A percentile compares a stretch with the other conserved stretches of the same genome.
Conservation (phyloP, 2,329 filamentous ascomycete species). For the Lasiodiplodia theobromae region DNA sequence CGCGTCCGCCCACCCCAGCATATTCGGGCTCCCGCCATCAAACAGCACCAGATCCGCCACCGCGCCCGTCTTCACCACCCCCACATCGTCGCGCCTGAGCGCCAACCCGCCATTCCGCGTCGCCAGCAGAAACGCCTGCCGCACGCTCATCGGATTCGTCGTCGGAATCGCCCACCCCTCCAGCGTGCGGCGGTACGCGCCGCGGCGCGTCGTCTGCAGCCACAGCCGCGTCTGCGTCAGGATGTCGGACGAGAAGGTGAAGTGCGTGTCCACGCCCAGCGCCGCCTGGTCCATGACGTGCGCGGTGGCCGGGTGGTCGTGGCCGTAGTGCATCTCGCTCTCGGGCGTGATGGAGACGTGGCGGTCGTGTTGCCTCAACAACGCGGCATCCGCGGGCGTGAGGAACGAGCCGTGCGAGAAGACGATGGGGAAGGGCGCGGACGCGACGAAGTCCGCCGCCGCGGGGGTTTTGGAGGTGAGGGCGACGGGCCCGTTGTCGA, state of each 20-base stretch:
- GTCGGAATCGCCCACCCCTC: slow-evolving; percentile 52
- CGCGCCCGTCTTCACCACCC: slow-evolving; percentile 58
- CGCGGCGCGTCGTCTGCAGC: slow-evolving; percentile 56
- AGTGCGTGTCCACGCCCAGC: slow-evolving; percentile 63
- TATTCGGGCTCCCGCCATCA: slow-evolving; percentile 56
- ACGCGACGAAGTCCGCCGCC: slow-evolving; percentile 48
- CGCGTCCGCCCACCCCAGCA: slow-evolving; percentile 64
- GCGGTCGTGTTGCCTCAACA: slow-evolving; percentile 59
- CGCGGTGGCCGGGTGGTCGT: slow-evolving; percentile 55
- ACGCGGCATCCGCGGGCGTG: slow-evolving; percentile 46
- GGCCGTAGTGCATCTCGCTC: slow-evolving; percentile 66
- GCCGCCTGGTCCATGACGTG: slow-evolving; percentile 59
- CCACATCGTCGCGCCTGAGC: slow-evolving; percentile 59
- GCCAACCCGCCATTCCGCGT: slow-evolving; percentile 62
- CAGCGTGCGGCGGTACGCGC: slow-evolving; percentile 50
- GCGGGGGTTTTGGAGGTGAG: slow-evolving; percentile 41
- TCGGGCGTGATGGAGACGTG: slow-evolving; percentile 66
- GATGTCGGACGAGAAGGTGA: slow-evolving; percentile 58
- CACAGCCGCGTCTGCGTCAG: slow-evolving; percentile 60
- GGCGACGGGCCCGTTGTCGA: slow-evolving; percentile 49
- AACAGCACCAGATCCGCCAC: slow-evolving; percentile 64
- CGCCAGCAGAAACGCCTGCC: slow-evolving; percentile 63
- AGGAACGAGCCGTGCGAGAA: slow-evolving; percentile 61
- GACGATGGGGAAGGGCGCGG: slow-evolving; percentile 56
- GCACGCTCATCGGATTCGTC: slow-evolving; percentile 60